phyloP scores from a whole-genome alignment of 176 grass and related monocot genomes.

The Bothriochloa decipiens region DNA sequence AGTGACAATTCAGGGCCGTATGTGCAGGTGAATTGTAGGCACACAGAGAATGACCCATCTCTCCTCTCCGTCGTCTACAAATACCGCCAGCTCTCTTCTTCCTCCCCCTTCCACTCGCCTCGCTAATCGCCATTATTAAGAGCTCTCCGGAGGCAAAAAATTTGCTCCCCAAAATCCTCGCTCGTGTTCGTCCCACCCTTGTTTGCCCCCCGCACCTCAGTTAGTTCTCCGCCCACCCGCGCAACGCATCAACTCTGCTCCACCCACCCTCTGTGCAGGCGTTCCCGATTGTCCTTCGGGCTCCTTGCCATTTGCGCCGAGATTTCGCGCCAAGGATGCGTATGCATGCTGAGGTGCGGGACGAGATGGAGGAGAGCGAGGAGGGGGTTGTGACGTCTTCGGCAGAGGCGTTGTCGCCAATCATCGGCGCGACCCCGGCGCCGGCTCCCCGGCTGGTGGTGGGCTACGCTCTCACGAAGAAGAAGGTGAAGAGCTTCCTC shows the following conservation, averaged over 20 bases:
- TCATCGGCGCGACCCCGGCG: conserved; percentile 8
- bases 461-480: conserved; percentile 89
- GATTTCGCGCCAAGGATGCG: conserved; percentile 55
- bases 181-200: not conserved
- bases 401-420: conserved; percentile 29
- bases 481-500: conserved; percentile 97
- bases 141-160: not conserved
- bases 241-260: conserved; percentile 8
- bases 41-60: conserved; percentile 17
- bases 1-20: too few relatives aligned
- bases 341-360: conserved; percentile 51
- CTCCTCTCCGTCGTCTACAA: conserved; percentile 60
- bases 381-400: conserved; percentile 34
- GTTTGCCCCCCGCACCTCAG: not conserved
- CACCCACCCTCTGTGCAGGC: not conserved
- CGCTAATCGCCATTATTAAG: conserved; percentile 39
- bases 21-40: conserved; percentile 1
- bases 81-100: conserved; percentile 41
- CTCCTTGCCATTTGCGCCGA: conserved; percentile 26
- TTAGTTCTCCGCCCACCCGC: not conserved
- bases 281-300: conserved; percentile 19
- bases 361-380: conserved; percentile 36
- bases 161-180: conserved; percentile 21
- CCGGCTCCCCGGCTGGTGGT: conserved; percentile 64
- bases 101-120: conserved; percentile 38